Evolutionary conservation across 331 rosid species (phyloP).

Genomic region (Quercus tomentella): DNA sequence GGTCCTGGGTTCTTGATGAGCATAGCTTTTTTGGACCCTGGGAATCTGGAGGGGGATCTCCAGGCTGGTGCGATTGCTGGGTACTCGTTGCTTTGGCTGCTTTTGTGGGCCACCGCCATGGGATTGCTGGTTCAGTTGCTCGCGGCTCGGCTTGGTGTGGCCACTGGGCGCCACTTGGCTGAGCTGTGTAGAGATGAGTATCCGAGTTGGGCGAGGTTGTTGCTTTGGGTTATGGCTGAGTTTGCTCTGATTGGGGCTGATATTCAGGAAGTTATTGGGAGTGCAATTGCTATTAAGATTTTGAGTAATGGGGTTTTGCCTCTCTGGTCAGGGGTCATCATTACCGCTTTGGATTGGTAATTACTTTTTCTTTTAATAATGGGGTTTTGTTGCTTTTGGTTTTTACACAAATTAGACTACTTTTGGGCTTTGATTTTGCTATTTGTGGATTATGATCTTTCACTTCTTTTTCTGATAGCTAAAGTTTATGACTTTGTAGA

Average conservation of each 20-base stretch:
- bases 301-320: conserved; percentile 72
- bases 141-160: conserved; percentile 91
- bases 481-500: not conserved
- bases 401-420: not conserved
- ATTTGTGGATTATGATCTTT: not conserved
- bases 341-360: conserved; percentile 90
- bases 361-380: not conserved
- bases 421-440: not conserved
- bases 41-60: conserved; percentile 92
- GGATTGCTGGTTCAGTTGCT: conserved; percentile 85
- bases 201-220: conserved; percentile 73
- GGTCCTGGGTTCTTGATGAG: conserved; percentile 98
- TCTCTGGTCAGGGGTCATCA: conserved; percentile 88
- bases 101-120: conserved; percentile 92
- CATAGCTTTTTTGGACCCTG: conserved; percentile 92
- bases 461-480: not conserved
- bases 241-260: conserved; percentile 88
- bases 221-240: conserved; percentile 94
- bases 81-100: conserved; percentile 84
- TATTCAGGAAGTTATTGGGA: conserved; percentile 95
- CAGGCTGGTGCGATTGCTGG: conserved; percentile 95
- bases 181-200: conserved; percentile 93
- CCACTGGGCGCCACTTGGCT: conserved; percentile 86
- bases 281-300: conserved; percentile 90
- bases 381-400: not conserved